Percentiles rank a stretch among this genome's conserved stretches.
phyloP scores from a whole-genome alignment of 148 eudicot species.

The Gaultheria prostrata region DNA sequence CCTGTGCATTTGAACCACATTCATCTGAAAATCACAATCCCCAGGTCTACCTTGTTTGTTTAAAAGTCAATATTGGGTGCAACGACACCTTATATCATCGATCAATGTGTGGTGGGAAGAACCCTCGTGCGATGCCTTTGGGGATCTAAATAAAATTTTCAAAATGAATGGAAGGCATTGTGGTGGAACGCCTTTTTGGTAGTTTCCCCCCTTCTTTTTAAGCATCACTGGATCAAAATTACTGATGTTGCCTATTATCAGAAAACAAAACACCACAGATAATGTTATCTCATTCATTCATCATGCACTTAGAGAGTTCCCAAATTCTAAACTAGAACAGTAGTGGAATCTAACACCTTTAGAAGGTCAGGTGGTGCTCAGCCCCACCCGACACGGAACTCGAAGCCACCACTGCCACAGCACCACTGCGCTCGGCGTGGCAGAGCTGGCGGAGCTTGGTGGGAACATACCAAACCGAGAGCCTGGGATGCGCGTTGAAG shows the following conservation, averaged over 20 bases:
- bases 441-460: slow-evolving; percentile 93
- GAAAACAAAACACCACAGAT: not conserved
- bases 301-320: not conserved
- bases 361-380: slow-evolving; percentile 12
- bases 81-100: no score
- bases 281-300: not conserved
- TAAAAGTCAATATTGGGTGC: no score
- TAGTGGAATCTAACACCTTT: not conserved
- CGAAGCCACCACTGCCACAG: slow-evolving; percentile 16
- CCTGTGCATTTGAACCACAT: no score
- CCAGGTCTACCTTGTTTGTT: no score
- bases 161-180: not conserved
- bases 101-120: no score
- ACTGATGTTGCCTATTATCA: not conserved
- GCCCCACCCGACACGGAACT: slow-evolving; percentile 21
- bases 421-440: slow-evolving; percentile 65
- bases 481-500: slow-evolving; percentile 81
- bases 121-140: no score
- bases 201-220: not conserved
- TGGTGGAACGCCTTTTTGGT: not conserved
- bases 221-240: not conserved
- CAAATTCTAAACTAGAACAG: not conserved
- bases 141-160: no score
- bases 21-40: no score
- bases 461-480: slow-evolving; percentile 89